Conservation (phyloP, 495 filamentous ascomycete species). For the Corynascus novoguineensis region DNA sequence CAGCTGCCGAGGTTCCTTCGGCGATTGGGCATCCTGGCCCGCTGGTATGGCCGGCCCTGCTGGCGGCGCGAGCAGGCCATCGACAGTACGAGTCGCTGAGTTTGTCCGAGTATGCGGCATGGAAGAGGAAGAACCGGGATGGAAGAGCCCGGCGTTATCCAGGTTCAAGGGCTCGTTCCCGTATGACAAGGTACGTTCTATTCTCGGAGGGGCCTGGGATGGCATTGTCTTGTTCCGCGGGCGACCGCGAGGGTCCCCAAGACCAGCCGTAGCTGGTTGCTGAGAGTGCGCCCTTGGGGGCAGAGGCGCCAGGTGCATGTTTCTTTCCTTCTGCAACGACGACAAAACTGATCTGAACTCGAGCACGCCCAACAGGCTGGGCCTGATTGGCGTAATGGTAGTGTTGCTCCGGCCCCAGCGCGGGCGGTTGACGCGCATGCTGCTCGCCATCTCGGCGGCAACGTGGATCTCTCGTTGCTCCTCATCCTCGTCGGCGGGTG, state of each 20-base stretch:
- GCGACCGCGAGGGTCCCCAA: conserved; percentile 17
- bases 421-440: conserved; percentile 83
- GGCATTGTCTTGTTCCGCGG: conserved; percentile 15
- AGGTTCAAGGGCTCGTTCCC: conserved; percentile 28
- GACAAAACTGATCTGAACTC: conserved; percentile 89
- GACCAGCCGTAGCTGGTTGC: conserved; percentile 7
- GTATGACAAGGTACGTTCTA: conserved; percentile 29
- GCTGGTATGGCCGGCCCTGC: background rate
- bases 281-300: conserved; percentile 64
- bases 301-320: conserved; percentile 61
- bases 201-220: conserved; percentile 7
- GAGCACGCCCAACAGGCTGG: conserved; percentile 86
- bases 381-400: conserved; percentile 73
- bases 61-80: conserved; percentile 30
- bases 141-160: conserved; percentile 6
- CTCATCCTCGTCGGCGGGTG: conserved; percentile 57
- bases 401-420: conserved; percentile 61
- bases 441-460: conserved; percentile 78
- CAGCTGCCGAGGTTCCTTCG: conserved; percentile 9
- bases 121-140: background rate
- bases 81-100: conserved; percentile 23
- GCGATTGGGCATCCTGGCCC: conserved; percentile 1
- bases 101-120: conserved; percentile 19
- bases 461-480: conserved; percentile 68
- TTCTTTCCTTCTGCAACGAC: conserved; percentile 72